Evolutionary conservation across 2,329 filamentous ascomycete species (phyloP).

Genomic region (Aspergillus versicolor): DNA sequence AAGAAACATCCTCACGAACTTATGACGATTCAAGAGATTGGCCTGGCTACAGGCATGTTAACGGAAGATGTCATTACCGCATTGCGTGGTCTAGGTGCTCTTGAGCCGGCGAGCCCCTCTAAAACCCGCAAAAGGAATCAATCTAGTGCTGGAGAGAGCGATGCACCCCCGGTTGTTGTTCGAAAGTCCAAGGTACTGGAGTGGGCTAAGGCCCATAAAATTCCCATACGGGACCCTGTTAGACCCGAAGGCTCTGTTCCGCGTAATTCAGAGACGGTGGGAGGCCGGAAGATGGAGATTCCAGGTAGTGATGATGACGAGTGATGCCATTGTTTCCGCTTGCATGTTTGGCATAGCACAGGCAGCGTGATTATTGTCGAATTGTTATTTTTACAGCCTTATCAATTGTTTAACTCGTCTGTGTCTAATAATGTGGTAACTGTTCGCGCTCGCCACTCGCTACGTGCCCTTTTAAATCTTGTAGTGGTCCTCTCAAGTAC

Average conservation of each 20-base stretch:
- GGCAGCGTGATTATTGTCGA: neutral
- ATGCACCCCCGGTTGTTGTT: conserved; percentile 43
- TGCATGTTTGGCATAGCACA: neutral
- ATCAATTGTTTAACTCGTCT: neutral
- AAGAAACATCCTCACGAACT: conserved; percentile 45
- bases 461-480: too few species aligned
- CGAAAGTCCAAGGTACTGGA: conserved; percentile 60
- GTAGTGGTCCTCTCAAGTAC: neutral
- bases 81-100: conserved; percentile 75
- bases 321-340: conserved; percentile 5
- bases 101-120: conserved; percentile 51
- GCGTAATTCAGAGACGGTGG: conserved; percentile 60
- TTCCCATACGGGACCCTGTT: conserved; percentile 66
- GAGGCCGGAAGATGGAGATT: conserved; percentile 27
- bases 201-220: conserved; percentile 64
- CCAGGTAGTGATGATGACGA: conserved; percentile 22
- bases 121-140: conserved; percentile 54
- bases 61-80: conserved; percentile 78
- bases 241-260: conserved; percentile 78
- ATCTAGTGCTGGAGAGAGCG: conserved; percentile 17
- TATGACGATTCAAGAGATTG: conserved; percentile 70
- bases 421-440: neutral
- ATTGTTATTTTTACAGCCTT: neutral
- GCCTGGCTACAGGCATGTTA: conserved; percentile 76
- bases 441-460: neutral